Base-by-base conservation (phyloP, 2,329 filamentous ascomycete genomes). In the Phyllosticta citrichinensis region DNA sequence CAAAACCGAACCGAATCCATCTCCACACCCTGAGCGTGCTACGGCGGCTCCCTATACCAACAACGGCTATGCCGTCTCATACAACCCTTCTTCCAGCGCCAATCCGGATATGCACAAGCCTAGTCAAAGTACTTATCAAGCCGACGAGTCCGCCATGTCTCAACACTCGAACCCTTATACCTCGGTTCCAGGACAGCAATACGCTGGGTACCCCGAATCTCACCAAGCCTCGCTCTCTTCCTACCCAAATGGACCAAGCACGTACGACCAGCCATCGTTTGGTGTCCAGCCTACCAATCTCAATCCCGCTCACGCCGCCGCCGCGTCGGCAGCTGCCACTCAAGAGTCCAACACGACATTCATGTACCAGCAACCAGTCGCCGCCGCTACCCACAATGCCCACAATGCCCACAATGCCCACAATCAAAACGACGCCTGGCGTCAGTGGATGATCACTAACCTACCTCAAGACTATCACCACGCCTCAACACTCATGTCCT, bases 401-500 rank as follows among this genome's bases (percentile, higher is more conserved):
- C 55, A 65, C 3, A 72, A 73, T 52, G 63, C 63, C 19, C 63
- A 55, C 14, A 69, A 68, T 33, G 51, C 66, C 12, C 55, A 65
- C 3, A 72, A 73, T 52, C 54, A 67, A 3, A 62, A 67, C 40
- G 70, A 71, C 55, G 66, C 56, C 14, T 75, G 73, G 73, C 70
- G 66, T 10, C 68, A 73, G 55, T 74, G 71, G 70, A 68, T 69
- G 27, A 65, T 68, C 61, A 68, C 68, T 9, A 70, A 70, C 51
- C 71, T 68, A 64, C 53, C 58, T 8, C 66, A 50, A 54, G 65
- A 33, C 56, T 65, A 56, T 66, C 72, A 72, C 62, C 72, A 70
- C 24, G 73, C 74, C 27, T 74, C 68, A 24, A 73, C 73, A 1
- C 68, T 75, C 30, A 73, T 76, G 67, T 69, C 71, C 2, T 66